Conservation (phyloP, 2,329 filamentous ascomycete species). For the Penicillium sp. region DNA sequence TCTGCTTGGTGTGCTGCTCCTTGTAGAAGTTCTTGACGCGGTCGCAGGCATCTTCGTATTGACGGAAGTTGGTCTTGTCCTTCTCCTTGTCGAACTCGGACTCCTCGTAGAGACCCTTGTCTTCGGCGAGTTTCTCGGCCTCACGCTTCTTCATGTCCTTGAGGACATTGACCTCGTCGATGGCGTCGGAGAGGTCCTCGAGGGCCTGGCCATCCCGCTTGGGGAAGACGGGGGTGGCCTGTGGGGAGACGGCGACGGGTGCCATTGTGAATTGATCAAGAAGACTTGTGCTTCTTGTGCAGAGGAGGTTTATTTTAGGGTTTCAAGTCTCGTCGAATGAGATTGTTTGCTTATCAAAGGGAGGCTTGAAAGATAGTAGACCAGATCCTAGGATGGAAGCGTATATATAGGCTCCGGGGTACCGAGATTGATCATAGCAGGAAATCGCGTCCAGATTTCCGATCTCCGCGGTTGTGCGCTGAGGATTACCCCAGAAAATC, state of each 20-base stretch:
- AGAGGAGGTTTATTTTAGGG: neutral
- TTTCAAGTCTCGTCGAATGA: neutral
- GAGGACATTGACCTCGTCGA: constrained; percentile 62
- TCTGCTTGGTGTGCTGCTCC: constrained; percentile 64
- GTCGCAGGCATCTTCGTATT: constrained; percentile 81
- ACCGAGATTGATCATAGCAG: neutral
- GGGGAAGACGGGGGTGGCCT: constrained; percentile 32
- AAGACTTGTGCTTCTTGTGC: neutral
- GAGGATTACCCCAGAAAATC: constrained; percentile 3
- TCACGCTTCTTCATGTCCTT: constrained; percentile 57
- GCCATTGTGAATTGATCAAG: constrained; percentile 28
- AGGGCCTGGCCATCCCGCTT: constrained; percentile 58
- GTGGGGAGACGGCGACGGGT: constrained; percentile 30
- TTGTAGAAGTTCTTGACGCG: constrained; percentile 85
- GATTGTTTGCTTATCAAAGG: neutral
- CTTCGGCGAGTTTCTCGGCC: constrained; percentile 44
- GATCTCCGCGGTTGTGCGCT: constrained; percentile 7
- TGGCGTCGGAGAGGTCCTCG: constrained; percentile 60
- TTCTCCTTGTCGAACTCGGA: constrained; percentile 73
- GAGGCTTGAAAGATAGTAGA: neutral
- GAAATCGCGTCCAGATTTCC: constrained; percentile 25
- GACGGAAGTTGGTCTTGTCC: constrained; percentile 77
- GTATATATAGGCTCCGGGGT: constrained; percentile 17
- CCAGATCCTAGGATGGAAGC: neutral
- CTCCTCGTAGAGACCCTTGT: constrained; percentile 48